phyloP scores from a whole-genome alignment of 768 basidiomycete species.

The Clathrus columnatus region DNA sequence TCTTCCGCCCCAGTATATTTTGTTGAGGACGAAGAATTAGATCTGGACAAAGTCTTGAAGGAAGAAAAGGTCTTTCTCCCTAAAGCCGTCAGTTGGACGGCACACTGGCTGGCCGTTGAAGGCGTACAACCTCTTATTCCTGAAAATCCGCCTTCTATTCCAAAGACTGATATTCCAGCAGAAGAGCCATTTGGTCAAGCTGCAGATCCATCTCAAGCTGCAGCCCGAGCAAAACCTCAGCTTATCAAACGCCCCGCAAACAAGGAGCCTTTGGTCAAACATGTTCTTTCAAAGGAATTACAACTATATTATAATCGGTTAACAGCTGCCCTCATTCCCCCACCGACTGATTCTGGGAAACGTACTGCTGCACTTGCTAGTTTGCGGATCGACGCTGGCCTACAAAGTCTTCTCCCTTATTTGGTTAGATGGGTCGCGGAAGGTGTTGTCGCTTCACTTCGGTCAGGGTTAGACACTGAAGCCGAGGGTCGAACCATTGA shows the following conservation, averaged over 20 bases:
- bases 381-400: conserved; percentile 78
- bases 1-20: conserved; percentile 65
- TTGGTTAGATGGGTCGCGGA: conserved; percentile 93
- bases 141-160: conserved; percentile 85
- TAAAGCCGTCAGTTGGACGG: conserved; percentile 76
- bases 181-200: conserved; percentile 15
- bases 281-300: conserved; percentile 86
- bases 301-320: conserved; percentile 92
- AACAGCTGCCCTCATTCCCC: conserved; percentile 74
- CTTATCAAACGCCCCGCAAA: conserved; percentile 39
- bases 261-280: conserved; percentile 76
- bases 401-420: conserved; percentile 88
- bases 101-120: conserved; percentile 98
- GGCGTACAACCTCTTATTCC: conserved; percentile 96
- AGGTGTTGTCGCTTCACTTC: conserved; percentile 61
- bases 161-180: conserved; percentile 30
- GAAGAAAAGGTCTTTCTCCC: conserved; percentile 80
- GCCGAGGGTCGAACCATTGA: conserved; percentile 65
- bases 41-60: conserved; percentile 84
- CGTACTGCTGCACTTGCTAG: conserved; percentile 87
- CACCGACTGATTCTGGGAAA: conserved; percentile 55
- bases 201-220: conserved; percentile 11
- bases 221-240: conserved; percentile 17
- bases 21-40: conserved; percentile 94
- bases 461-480: conserved; percentile 42